phyloP scores from a whole-genome alignment of 495 filamentous ascomycete species.

The Aspergillus sclerotioniger region DNA sequence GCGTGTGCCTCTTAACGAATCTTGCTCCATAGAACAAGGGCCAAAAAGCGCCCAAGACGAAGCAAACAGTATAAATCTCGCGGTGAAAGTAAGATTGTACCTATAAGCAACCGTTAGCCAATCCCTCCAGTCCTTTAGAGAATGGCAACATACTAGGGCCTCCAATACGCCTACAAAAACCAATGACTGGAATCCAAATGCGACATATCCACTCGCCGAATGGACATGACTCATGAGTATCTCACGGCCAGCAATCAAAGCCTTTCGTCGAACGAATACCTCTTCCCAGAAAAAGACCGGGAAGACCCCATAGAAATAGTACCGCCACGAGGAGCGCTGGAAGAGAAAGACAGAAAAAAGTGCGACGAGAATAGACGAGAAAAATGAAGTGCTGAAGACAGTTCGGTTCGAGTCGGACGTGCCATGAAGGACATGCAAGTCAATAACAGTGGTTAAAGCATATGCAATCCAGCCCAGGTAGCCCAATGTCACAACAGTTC shows the following conservation, averaged over 20 bases:
- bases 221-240: conserved; percentile 67
- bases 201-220: conserved; percentile 51
- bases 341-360: conserved; percentile 77
- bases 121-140: neutral
- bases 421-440: conserved; percentile 82
- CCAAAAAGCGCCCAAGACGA: conserved; percentile 72
- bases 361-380: conserved; percentile 69
- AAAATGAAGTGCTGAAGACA: conserved; percentile 57
- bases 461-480: conserved; percentile 98
- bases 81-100: conserved; percentile 87
- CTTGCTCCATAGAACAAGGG: conserved; percentile 68
- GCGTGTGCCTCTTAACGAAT: conserved; percentile 64
- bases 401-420: conserved; percentile 64
- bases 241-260: conserved; percentile 64
- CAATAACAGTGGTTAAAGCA: conserved; percentile 86
- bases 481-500: conserved; percentile 87
- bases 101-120: conserved; percentile 30
- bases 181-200: conserved; percentile 56
- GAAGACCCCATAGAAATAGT: conserved; percentile 91
- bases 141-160: conserved; percentile 66
- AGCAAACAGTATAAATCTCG: conserved; percentile 82
- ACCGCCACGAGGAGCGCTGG: conserved; percentile 77
- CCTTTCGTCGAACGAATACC: conserved; percentile 74
- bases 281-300: conserved; percentile 97
- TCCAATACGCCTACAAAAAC: conserved; percentile 73